These are phyloP conservation scores for Miamiensis avidus DNA, from an alignment of 169 alveolate genomes.

Conservation along the genomic window DNA sequence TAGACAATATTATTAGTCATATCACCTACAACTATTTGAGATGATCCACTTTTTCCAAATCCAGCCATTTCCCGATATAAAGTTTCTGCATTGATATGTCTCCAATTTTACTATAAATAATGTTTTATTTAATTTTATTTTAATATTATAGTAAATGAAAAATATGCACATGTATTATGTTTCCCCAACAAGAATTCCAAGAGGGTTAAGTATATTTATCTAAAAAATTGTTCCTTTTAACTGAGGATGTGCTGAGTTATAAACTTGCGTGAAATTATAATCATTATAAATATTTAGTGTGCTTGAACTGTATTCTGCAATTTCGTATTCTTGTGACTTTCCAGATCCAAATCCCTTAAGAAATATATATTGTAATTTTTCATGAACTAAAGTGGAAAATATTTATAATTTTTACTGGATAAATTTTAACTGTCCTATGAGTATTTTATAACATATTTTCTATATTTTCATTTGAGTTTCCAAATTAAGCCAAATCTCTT, in stretches of 20 bases:
- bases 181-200: background rate
- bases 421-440: background rate
- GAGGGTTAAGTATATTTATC: background rate
- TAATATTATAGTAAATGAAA: no score
- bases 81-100: background rate
- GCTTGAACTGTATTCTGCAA: no score
- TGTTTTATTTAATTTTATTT: no score
- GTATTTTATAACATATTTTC: background rate
- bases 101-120: background rate
- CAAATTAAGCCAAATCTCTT: background rate
- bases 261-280: background rate
- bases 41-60: background rate
- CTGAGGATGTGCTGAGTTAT: background rate
- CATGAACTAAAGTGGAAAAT: no score
- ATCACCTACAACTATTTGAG: background rate
- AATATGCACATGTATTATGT: background rate
- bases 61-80: background rate
- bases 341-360: background rate
- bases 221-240: background rate
- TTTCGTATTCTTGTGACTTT: background rate
- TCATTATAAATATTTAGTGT: background rate
- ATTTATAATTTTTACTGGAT: background rate
- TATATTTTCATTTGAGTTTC: background rate
- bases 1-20: background rate
- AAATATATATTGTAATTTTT: background rate